A percentile compares a stretch with the other conserved stretches of the same genome.
Evolutionary conservation across 129 eudicot species (phyloP).

Genomic region (Solidago caesia): DNA sequence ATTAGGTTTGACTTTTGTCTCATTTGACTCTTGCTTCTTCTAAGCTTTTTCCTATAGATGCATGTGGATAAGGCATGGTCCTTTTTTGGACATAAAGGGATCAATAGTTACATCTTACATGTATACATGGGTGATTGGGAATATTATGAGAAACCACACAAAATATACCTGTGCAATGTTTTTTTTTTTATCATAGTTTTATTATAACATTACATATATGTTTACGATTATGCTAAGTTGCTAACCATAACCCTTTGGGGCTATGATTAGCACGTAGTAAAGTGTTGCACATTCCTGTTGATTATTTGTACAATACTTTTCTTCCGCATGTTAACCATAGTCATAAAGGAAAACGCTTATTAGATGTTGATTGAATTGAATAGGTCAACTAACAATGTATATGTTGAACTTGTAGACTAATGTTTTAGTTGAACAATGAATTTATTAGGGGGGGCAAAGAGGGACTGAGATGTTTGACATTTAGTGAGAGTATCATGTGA

Average conservation of each 20-base stretch:
- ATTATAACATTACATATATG: conserved; percentile 1
- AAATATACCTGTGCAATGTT: neutral
- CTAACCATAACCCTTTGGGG: too few relatives aligned
- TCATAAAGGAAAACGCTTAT: too few relatives aligned
- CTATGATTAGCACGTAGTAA: too few relatives aligned
- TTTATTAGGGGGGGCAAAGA: conserved; percentile 6
- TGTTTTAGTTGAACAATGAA: neutral
- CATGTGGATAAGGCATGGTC: conserved; percentile 39
- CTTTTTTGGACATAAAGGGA: conserved; percentile 30
- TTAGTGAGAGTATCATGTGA: conserved; percentile 5
- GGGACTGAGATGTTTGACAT: conserved; percentile 13
- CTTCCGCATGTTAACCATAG: too few relatives aligned
- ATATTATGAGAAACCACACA: conserved; percentile 10
- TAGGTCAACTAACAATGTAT: neutral
- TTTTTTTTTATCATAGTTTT: neutral
- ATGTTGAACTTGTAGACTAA: neutral
- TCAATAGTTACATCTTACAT: conserved; percentile 23
- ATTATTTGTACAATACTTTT: too few relatives aligned
- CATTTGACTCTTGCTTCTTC: conserved; percentile 31
- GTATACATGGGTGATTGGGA: conserved; percentile 29
- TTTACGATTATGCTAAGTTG: neutral
- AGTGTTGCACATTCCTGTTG: too few relatives aligned
- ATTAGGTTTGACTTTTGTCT: conserved; percentile 39
- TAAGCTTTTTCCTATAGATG: conserved; percentile 19
- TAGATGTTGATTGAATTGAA: neutral